These are phyloP conservation scores for Xerocomus brunneocitrinus DNA, from an alignment of 768 basidiomycete species.

Conservation along the genomic window DNA sequence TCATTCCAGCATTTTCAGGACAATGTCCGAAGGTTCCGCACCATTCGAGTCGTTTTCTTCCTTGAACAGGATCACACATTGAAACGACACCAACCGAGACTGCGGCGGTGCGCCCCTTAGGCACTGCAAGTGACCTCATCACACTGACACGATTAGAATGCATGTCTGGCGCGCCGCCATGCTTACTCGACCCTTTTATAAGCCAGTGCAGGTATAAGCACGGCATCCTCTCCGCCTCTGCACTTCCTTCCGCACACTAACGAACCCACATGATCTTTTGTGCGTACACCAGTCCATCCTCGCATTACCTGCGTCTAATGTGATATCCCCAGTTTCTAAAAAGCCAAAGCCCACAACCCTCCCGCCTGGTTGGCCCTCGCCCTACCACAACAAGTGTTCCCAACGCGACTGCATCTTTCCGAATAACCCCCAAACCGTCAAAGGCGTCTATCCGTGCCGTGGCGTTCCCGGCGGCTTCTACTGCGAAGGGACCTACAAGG, in stretches of 20 bases:
- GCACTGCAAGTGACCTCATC: conserved; percentile 27
- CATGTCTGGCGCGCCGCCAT: conserved; percentile 23
- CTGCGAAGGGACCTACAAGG: conserved; percentile 33
- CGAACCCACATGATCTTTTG: conserved; percentile 26
- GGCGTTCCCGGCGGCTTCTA: conserved; percentile 33
- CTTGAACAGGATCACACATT: conserved; percentile 10
- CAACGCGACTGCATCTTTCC: conserved; percentile 30
- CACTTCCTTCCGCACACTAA: conserved; percentile 10
- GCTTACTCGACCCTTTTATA: conserved; percentile 25
- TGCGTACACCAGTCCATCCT: conserved; percentile 13
- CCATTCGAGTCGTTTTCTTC: conserved; percentile 4
- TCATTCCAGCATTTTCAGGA: conserved; percentile 1
- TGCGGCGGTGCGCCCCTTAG: conserved; percentile 18
- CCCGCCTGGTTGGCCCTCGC: conserved; percentile 34
- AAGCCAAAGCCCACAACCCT: conserved; percentile 27
- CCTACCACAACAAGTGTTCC: conserved; percentile 35
- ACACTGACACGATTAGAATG: conserved; percentile 29
- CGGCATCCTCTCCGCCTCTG: neutral
- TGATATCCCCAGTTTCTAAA: conserved; percentile 22
- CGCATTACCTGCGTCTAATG: neutral
- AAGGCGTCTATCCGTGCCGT: conserved; percentile 31
- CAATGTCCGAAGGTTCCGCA: neutral
- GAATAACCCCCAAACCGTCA: conserved; percentile 27
- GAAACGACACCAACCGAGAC: conserved; percentile 9
- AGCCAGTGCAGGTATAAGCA: conserved; percentile 15